A percentile compares a stretch with the other conserved stretches of the same genome.
Conservation (phyloP, 352 stramenopile species). For the Halophytophthora polymorphica region DNA sequence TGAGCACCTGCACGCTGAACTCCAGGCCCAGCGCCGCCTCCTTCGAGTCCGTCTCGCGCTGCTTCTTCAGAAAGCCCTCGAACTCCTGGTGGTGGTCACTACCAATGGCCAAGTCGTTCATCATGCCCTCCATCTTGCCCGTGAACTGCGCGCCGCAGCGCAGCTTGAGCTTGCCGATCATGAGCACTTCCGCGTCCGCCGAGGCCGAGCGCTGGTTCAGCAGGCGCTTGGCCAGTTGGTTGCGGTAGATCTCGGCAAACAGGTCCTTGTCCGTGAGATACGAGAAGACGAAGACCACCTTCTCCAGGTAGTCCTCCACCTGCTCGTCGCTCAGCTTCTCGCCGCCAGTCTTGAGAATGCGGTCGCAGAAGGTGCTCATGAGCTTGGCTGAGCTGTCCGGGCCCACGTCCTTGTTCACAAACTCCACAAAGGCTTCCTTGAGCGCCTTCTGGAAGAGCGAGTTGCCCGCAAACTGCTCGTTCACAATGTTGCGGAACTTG, state of each 20-base stretch:
- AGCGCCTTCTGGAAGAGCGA: slow-evolving; percentile 99
- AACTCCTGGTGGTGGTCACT: slow-evolving; percentile 97
- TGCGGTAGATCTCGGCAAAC: slow-evolving; percentile 98
- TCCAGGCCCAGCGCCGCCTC: slow-evolving; percentile 77
- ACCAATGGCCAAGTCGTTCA: slow-evolving; percentile 97
- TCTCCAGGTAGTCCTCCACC: slow-evolving; percentile 97
- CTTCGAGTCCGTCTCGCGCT: slow-evolving; percentile 55
- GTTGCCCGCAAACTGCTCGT: slow-evolving; percentile 96
- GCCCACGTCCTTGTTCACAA: slow-evolving; percentile 98
- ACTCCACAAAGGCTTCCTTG: slow-evolving; percentile 99
- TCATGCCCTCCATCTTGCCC: slow-evolving; percentile 99
- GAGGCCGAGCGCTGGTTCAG: slow-evolving; percentile 98
- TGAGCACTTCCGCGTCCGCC: slow-evolving; percentile 96
- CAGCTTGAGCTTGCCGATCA: slow-evolving; percentile 99
- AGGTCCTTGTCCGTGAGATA: slow-evolving; percentile 99
- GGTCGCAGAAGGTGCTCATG: slow-evolving; percentile 99
- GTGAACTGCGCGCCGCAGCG: slow-evolving; percentile 99
- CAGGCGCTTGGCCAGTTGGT: slow-evolving; percentile 98
- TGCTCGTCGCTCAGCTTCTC: slow-evolving; percentile 97
- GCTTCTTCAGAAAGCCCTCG: slow-evolving; percentile 89
- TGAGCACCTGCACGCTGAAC: slow-evolving; percentile 97
- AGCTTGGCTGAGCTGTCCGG: slow-evolving; percentile 97
- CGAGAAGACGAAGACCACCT: slow-evolving; percentile 98
- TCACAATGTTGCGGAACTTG: slow-evolving; percentile 97
- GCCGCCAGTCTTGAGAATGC: slow-evolving; percentile 97